Evolutionary conservation across 768 basidiomycete genomes (phyloP).

Genomic region (Hygrophorus pudorinus): DNA sequence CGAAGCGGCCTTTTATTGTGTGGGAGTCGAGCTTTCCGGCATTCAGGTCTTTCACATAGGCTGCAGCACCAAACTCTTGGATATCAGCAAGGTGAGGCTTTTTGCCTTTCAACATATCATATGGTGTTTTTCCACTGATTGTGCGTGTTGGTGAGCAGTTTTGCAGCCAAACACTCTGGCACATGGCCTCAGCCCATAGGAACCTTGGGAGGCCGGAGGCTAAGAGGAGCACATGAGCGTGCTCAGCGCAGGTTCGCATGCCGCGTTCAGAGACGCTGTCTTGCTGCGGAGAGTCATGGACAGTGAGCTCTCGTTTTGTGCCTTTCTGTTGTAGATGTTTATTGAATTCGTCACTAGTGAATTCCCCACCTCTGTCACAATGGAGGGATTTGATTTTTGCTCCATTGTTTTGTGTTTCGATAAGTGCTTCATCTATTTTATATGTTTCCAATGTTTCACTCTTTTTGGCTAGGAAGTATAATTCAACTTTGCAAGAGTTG

Average conservation of each 20-base stretch:
- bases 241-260: slow-evolving; percentile 16
- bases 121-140: slow-evolving; percentile 16
- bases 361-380: slow-evolving; percentile 19
- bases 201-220: slow-evolving; percentile 10
- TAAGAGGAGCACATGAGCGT: slow-evolving; percentile 12
- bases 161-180: slow-evolving; percentile 12
- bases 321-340: slow-evolving; percentile 12
- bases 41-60: too few relatives aligned
- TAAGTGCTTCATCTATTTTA: too few relatives aligned
- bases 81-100: slow-evolving; percentile 19
- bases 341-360: slow-evolving; percentile 12
- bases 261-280: too few relatives aligned
- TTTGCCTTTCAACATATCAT: slow-evolving; percentile 11
- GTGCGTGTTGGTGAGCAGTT: slow-evolving; percentile 14
- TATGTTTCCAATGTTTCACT: too few relatives aligned
- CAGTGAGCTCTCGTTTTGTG: too few relatives aligned
- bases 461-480: too few relatives aligned
- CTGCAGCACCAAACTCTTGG: too few relatives aligned
- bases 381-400: slow-evolving; percentile 13
- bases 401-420: too few relatives aligned
- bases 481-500: slow-evolving; percentile 20
- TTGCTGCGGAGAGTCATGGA: too few relatives aligned
- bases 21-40: too few relatives aligned
- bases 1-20: too few relatives aligned
- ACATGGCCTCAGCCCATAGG: slow-evolving; percentile 18